Evolutionary conservation across 208 protist genomes (phyloP), one percentile per base, ranked within the genome.

Genomic region (Novymonas esmeraldas): DNA sequence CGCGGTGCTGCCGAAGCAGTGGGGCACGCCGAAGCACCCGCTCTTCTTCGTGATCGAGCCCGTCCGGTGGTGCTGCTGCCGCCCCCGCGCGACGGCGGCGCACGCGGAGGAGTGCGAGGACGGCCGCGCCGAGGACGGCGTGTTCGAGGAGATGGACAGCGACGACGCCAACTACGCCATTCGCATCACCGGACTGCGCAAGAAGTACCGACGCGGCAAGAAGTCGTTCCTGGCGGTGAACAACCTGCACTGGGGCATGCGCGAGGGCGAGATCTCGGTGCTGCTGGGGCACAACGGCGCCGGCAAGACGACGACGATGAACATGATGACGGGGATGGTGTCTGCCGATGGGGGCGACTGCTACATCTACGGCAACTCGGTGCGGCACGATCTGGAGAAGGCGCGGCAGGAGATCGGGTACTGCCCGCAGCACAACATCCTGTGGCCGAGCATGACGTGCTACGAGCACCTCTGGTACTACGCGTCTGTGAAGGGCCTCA

Each of bases 381-480:
- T 98, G 39, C 73, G 64, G 29, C 58, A 66, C 7, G 33, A 93
- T 6, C 56, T 95, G 24, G 45, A 49, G 18, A 64, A 56, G 44
- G 86, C 89, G 59, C 74, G 89, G 16, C 76, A 87, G 41, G 50
- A 82, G 22, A 94, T 98, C 41, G 97, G 97, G 59, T 85, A 97
- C 18, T 99, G 97, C 82, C 94, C 95, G 11, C 97, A 99, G 84
- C 92, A 96, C 76, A 97, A 98, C 83, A 90, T 98, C 63, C 78
- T 98, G 0, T 99, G 93, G 89, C 82, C 81, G 72, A 28, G 83
- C 31, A 88, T 98, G 45, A 98, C 92, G 24, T 85, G 80, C 29
- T 39, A 65, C 9, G 94, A 98, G 63, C 94, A 98, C 63, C 70
- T 99, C 4, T 59, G 78, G 64, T 97, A 96, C 62, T 99, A 91